Percentiles rank a stretch among this genome's conserved stretches.
Evolutionary conservation across 2,329 filamentous ascomycete genomes (phyloP).

Genomic region (Cercospora brassicicola): DNA sequence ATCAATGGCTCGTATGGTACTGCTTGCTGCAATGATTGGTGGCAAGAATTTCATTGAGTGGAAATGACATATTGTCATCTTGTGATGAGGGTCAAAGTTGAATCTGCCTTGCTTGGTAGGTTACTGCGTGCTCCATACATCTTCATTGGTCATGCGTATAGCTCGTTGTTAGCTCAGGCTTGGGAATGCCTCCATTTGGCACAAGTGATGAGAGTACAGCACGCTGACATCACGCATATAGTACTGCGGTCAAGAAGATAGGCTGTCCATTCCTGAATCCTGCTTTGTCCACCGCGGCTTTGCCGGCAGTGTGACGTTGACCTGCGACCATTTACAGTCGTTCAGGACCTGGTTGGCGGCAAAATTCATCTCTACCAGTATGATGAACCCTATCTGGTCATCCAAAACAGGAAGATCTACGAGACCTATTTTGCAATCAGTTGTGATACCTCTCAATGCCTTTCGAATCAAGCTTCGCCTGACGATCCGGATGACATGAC

Average conservation of each 20-base stretch:
- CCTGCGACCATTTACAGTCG: background rate
- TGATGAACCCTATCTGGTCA: background rate
- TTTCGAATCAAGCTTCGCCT: background rate
- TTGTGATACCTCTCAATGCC: background rate
- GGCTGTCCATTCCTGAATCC: background rate
- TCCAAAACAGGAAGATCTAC: background rate
- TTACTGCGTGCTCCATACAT: background rate
- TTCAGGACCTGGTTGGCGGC: background rate
- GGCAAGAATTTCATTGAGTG: too few species aligned
- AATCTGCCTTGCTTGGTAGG: background rate
- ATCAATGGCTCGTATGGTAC: too few species aligned
- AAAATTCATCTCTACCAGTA: background rate
- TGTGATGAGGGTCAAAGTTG: background rate
- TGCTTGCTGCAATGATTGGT: too few species aligned
- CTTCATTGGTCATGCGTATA: background rate
- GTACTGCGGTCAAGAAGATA: background rate
- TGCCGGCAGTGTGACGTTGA: background rate
- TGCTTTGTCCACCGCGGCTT: background rate
- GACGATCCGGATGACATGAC: background rate
- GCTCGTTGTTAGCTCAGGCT: background rate
- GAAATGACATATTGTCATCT: too few species aligned
- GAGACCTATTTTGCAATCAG: background rate
- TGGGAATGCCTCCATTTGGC: background rate
- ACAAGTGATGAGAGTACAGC: background rate
- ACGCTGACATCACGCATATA: background rate